phyloP scores from a whole-genome alignment of 129 eudicot species.

The Silybum marianum region DNA sequence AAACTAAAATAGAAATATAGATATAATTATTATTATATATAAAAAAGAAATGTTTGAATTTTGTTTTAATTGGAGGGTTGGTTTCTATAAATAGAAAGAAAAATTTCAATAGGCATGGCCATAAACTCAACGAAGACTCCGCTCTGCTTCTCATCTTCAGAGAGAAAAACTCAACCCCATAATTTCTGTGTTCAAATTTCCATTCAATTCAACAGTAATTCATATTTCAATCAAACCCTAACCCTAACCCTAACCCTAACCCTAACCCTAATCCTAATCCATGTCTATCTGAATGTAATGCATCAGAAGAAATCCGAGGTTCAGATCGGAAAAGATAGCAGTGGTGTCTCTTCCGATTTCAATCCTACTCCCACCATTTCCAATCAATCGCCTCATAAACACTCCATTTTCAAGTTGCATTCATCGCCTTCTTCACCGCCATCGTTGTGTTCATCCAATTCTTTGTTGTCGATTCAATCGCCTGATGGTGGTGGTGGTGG shows the following conservation, averaged over 20 bases:
- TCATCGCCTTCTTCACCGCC: conserved; percentile 18
- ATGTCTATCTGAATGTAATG: conserved; percentile 47
- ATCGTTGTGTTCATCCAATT: conserved; percentile 9
- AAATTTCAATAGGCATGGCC: conserved; percentile 30
- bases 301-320: conserved; percentile 98
- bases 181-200: background rate
- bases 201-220: conserved; percentile 11
- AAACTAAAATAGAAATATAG: no score
- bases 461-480: conserved; percentile 5
- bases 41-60: background rate
- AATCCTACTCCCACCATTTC: conserved; percentile 58
- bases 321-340: conserved; percentile 98
- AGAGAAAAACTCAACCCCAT: conserved; percentile 18
- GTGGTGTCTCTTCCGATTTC: conserved; percentile 96
- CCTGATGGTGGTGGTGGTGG: background rate
- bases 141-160: conserved; percentile 34
- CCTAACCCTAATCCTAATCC: conserved; percentile 12
- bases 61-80: background rate
- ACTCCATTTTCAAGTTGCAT: conserved; percentile 26
- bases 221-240: conserved; percentile 1
- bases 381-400: conserved; percentile 35
- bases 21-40: no score
- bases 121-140: conserved; percentile 50
- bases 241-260: conserved; percentile 24
- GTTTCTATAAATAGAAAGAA: conserved; percentile 34